phyloP scores from a whole-genome alignment of 768 basidiomycete genomes.

The Xerocomellus amylosporus region DNA sequence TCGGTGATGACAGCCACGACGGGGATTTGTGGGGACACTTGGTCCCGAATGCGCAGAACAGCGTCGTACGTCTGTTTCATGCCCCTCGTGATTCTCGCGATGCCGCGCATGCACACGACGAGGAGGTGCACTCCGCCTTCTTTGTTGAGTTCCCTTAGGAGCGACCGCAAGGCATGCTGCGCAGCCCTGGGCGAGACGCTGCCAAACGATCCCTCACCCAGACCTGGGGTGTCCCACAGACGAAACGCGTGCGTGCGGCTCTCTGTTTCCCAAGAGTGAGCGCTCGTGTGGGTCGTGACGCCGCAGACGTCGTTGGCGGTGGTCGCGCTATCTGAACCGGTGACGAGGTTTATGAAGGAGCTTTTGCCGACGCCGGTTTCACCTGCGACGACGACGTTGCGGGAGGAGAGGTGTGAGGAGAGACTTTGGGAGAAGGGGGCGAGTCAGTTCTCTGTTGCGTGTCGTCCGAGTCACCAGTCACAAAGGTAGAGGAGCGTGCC shows the following conservation, averaged over 20 bases:
- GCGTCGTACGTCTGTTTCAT: slow-evolving; percentile 21
- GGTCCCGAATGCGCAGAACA: slow-evolving; percentile 19
- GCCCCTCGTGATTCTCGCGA: slow-evolving; percentile 16
- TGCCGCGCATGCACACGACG: slow-evolving; percentile 26
- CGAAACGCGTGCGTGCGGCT: slow-evolving; percentile 15
- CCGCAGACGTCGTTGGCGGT: slow-evolving; percentile 23
- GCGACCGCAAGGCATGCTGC: slow-evolving; percentile 17
- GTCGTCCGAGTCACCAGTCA: neutral
- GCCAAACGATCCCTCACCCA: slow-evolving; percentile 23
- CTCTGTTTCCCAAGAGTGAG: slow-evolving; percentile 21
- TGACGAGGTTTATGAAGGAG: slow-evolving; percentile 26
- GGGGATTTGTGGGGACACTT: slow-evolving; percentile 20
- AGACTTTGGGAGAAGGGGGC: neutral
- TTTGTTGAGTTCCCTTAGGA: slow-evolving; percentile 19
- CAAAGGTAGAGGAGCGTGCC: neutral
- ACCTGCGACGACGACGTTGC: slow-evolving; percentile 23
- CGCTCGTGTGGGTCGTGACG: slow-evolving; percentile 15
- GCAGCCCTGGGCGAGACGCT: slow-evolving; percentile 22
- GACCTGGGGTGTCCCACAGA: slow-evolving; percentile 27
- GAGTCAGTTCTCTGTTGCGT: neutral
- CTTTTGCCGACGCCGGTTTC: slow-evolving; percentile 28
- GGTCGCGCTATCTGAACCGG: slow-evolving; percentile 11
- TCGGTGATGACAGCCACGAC: slow-evolving; percentile 27
- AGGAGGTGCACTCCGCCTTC: slow-evolving; percentile 27
- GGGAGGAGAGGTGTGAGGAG: slow-evolving; percentile 6